phyloP scores from a whole-genome alignment of 2,329 filamentous ascomycete species.

The Cladosporium phlei region DNA sequence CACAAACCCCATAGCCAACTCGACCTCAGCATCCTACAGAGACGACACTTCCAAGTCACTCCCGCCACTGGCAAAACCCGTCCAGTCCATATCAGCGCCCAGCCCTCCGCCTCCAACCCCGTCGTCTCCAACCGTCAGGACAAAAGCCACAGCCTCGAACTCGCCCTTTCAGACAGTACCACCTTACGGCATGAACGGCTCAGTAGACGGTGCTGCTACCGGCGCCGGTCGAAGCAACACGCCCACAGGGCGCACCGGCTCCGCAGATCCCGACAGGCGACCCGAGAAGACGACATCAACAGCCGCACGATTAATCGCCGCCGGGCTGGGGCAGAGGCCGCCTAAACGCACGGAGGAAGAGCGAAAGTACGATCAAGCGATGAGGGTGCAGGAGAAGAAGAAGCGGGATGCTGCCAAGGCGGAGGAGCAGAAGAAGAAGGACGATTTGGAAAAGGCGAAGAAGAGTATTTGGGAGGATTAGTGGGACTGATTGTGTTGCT shows the following conservation, averaged over 20 bases:
- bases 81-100: slow-evolving; percentile 33
- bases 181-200: slow-evolving; percentile 22
- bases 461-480: slow-evolving; percentile 77
- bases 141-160: slow-evolving; percentile 13
- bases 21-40: no score
- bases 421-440: slow-evolving; percentile 57
- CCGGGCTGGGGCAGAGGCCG: slow-evolving; percentile 73
- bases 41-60: no score
- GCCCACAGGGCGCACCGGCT: background rate
- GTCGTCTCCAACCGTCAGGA: slow-evolving; percentile 47
- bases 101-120: slow-evolving; percentile 64
- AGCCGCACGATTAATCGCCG: slow-evolving; percentile 82
- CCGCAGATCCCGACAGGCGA: slow-evolving; percentile 26
- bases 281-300: slow-evolving; percentile 94
- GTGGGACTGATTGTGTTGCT: no score
- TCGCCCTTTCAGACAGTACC: slow-evolving; percentile 24
- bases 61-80: no score
- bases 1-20: slow-evolving; percentile 1
- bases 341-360: slow-evolving; percentile 85
- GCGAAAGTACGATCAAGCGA: slow-evolving; percentile 73
- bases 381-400: slow-evolving; percentile 80
- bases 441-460: slow-evolving; percentile 68
- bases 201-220: slow-evolving; percentile 16
- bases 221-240: slow-evolving; percentile 3
- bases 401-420: slow-evolving; percentile 67